phyloP scores from a whole-genome alignment of 2,329 filamentous ascomycete genomes.

The Mycosphaerella sp. region DNA sequence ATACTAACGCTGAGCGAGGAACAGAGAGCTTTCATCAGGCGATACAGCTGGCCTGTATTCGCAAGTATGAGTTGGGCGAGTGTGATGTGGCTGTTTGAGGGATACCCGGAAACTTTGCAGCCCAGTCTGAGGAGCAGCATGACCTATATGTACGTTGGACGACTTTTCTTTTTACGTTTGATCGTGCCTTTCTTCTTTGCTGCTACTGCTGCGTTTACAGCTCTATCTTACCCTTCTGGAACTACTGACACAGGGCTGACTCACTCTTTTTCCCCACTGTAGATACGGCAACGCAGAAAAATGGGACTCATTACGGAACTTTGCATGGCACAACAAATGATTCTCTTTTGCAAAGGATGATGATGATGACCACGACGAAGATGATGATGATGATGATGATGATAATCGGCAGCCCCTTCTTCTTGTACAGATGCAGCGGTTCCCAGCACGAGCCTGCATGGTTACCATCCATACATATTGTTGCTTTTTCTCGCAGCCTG shows the following conservation, averaged over 20 bases:
- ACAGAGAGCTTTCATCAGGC: slow-evolving; percentile 36
- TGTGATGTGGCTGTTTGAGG: slow-evolving; percentile 93
- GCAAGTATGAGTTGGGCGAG: slow-evolving; percentile 83
- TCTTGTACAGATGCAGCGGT: not conserved
- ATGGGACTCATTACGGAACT: slow-evolving; percentile 79
- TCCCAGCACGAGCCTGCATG: not conserved
- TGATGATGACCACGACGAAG: not conserved
- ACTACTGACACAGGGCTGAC: slow-evolving; percentile 31
- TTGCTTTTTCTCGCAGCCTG: too few species aligned
- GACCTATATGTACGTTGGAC: slow-evolving; percentile 77
- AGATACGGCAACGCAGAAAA: slow-evolving; percentile 74
- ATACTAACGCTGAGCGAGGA: slow-evolving; percentile 37
- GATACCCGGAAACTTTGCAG: slow-evolving; percentile 87
- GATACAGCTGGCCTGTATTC: slow-evolving; percentile 87
- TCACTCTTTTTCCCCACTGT: slow-evolving; percentile 19
- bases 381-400: not conserved
- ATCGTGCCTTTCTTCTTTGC: slow-evolving; percentile 6
- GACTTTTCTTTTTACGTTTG: slow-evolving; percentile 12
- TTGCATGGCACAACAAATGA: slow-evolving; percentile 72
- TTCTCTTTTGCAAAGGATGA: not conserved
- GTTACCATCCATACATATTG: too few species aligned
- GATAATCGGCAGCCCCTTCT: too few species aligned
- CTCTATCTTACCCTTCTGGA: not conserved
- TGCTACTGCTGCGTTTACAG: not conserved
- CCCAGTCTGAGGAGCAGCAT: slow-evolving; percentile 88